Evolutionary conservation across 352 stramenopile genomes (phyloP), one percentile per base, ranked within the genome.

Genomic region (Phytopythium helicoides): DNA sequence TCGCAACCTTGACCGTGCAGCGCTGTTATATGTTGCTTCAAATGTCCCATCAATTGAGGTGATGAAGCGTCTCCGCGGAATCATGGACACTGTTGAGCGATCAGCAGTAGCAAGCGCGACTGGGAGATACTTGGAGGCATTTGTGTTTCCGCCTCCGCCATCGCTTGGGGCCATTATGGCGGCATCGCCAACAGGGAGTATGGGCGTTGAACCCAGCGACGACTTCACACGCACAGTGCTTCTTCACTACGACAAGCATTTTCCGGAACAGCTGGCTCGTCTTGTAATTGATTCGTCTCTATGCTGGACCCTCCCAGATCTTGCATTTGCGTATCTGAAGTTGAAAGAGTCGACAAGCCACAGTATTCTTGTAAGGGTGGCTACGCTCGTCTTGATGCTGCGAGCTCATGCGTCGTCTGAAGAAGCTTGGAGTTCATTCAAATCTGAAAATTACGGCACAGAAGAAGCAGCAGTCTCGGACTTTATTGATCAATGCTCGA

Each of bases 211-310:
- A 22, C 19, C 39, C 40, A 34, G 2, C 14, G 15, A 57, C 3
- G 67, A 64, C 23, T 90, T 92, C 33, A 94, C 81, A 8, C 76
- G 74, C 21, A 84, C 67, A 2, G 78, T 89, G 11, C 57, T 94
- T 41, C 48, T 69, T 15, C 80, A 94, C 38, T 94, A 91, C 47
- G 75, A 75, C 18, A 78, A 86, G 41, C 75, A 92, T 47, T 82
- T 81, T 7, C 84, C 84, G 0, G 81, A 90, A 47, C 75, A 91
- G 52, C 68, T 94, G 23, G 72, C 84, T 31, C 70, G 76, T 2
- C 47, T 94, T 12, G 71, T 91, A 39, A 73, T 92, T 14, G 79
- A 92, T 49, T 86, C 84, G 16, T 79, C 71, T 14, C 72, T 94
- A 22, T 62, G 56, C 6, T 94, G 84, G 84, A 87, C 70, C 18